These are phyloP conservation scores for Pyricularia grisea DNA, from an alignment of 2,329 filamentous ascomycete genomes.

Conservation along the genomic window DNA sequence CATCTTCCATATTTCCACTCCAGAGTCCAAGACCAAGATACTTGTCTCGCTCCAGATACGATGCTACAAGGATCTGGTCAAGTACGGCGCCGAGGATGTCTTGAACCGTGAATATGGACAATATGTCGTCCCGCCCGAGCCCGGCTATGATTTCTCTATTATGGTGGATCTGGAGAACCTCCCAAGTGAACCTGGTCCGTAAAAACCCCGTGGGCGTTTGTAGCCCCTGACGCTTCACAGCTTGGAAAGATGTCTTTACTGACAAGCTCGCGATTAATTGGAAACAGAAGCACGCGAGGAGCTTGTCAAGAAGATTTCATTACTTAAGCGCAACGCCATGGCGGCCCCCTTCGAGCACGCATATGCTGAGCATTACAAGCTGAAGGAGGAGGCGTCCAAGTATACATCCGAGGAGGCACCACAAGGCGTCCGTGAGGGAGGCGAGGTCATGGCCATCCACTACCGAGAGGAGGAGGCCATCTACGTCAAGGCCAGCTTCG, in stretches of 20 bases:
- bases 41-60: constrained; percentile 90
- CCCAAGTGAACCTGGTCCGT: constrained; percentile 57
- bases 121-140: constrained; percentile 80
- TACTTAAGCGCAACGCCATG: constrained; percentile 98
- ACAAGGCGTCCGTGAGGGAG: constrained; percentile 80
- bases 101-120: constrained; percentile 90
- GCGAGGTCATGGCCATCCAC: constrained; percentile 90
- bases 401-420: constrained; percentile 93
- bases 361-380: constrained; percentile 80
- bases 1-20: constrained; percentile 96
- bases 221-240: neutral
- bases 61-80: constrained; percentile 86
- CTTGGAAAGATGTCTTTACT: neutral
- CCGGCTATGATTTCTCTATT: constrained; percentile 93
- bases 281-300: constrained; percentile 69
- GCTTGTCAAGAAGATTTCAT: constrained; percentile 74
- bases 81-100: constrained; percentile 86
- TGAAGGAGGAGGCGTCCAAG: constrained; percentile 81
- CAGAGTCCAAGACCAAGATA: constrained; percentile 88
- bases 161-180: constrained; percentile 81
- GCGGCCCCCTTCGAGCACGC: constrained; percentile 96
- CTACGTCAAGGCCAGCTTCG: constrained; percentile 93
- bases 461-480: constrained; percentile 99
- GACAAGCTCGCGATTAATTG: neutral
- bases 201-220: constrained; percentile 7